Evolutionary conservation across 2,329 filamentous ascomycete species (phyloP).

Genomic region (Fusarium equiseti): DNA sequence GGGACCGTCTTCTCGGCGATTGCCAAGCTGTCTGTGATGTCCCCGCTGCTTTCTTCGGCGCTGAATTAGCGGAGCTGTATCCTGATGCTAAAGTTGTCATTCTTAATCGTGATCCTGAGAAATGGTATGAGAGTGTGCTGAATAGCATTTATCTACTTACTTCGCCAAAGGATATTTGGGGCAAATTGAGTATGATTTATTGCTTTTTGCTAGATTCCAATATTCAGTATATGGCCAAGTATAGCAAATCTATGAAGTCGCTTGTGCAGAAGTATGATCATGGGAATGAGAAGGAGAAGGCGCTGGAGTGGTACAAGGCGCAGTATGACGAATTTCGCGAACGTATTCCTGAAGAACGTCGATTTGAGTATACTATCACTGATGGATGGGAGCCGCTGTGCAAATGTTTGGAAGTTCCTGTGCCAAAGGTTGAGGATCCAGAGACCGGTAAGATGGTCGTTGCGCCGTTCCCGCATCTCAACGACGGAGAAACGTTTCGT

Average conservation of each 20-base stretch:
- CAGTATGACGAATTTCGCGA: conserved; percentile 54
- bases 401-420: conserved; percentile 53
- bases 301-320: conserved; percentile 53
- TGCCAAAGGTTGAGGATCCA: conserved; percentile 52
- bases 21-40: conserved; percentile 66
- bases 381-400: conserved; percentile 59
- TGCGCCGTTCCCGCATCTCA: conserved; percentile 51
- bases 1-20: conserved; percentile 60
- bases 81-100: conserved; percentile 56
- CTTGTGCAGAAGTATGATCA: conserved; percentile 50
- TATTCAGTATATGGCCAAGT: conserved; percentile 43
- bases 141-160: conserved; percentile 51
- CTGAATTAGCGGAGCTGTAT: conserved; percentile 52
- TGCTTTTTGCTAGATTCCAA: conserved; percentile 47
- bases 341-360: conserved; percentile 50
- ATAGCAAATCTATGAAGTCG: conserved; percentile 46
- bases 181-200: conserved; percentile 48
- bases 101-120: conserved; percentile 55
- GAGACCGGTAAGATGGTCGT: conserved; percentile 49
- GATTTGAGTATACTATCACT: conserved; percentile 55
- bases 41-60: conserved; percentile 65
- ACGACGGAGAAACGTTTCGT: conserved; percentile 48
- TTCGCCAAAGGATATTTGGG: conserved; percentile 33
- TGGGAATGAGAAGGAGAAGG: conserved; percentile 52
- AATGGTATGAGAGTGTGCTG: conserved; percentile 50